These are phyloP conservation scores for Sclerotinia subarctica DNA, from an alignment of 2,329 filamentous ascomycete species.

Conservation along the genomic window DNA sequence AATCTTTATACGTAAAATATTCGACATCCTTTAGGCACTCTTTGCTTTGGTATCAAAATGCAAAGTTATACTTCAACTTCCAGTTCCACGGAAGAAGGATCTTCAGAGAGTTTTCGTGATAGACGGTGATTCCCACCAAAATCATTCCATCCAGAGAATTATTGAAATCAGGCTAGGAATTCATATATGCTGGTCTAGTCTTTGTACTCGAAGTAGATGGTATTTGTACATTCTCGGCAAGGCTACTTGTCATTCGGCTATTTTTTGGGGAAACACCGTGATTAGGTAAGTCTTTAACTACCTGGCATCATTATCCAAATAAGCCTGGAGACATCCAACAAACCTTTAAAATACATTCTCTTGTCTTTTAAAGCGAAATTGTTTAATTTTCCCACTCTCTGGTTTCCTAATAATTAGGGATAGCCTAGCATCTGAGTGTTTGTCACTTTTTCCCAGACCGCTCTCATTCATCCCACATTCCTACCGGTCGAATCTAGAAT, in stretches of 20 bases:
- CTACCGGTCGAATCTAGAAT: neutral
- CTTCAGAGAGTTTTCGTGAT: neutral
- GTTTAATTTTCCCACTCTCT: neutral
- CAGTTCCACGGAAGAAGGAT: too few relatives aligned
- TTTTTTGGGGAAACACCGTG: conserved; percentile 4
- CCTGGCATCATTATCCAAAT: conserved; percentile 21
- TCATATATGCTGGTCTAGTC: too few relatives aligned
- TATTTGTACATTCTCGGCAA: neutral
- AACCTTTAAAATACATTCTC: conserved; percentile 7
- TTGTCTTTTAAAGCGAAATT: neutral
- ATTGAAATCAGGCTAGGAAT: neutral
- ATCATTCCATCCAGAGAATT: too few relatives aligned
- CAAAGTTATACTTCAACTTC: too few relatives aligned
- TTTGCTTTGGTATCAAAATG: neutral
- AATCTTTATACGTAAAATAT: neutral
- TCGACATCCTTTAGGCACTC: neutral
- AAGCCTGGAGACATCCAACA: neutral
- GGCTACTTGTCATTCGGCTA: conserved; percentile 21
- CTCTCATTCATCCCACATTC: neutral
- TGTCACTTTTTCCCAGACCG: neutral
- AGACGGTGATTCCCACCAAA: neutral
- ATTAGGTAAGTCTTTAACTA: conserved; percentile 22
- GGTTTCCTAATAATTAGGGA: neutral
- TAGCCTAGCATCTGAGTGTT: neutral
- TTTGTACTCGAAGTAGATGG: neutral